These are phyloP conservation scores for Proliferodiscus dingleyae DNA, from an alignment of 2,329 filamentous ascomycete species.

Conservation along the genomic window DNA sequence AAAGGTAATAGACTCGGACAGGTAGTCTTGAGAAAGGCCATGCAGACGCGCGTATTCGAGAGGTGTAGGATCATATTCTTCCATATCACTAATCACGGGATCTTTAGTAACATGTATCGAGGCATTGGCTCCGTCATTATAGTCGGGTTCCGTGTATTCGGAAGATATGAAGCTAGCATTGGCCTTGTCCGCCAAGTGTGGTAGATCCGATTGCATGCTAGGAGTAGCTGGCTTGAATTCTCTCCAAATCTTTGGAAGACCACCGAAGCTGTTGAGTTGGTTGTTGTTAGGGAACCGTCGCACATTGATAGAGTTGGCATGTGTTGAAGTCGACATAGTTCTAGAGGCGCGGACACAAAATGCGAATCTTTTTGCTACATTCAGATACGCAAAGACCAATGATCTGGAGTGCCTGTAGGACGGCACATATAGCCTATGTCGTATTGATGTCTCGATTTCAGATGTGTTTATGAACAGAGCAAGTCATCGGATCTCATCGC, in stretches of 20 bases:
- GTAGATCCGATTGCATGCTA: neutral
- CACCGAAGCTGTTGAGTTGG: neutral
- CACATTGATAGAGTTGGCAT: neutral
- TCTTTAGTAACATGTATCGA: neutral
- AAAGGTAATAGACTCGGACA: constrained; percentile 11
- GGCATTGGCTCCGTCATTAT: neutral
- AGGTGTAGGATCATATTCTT: constrained; percentile 17
- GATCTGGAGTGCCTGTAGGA: no score
- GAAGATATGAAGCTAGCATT: neutral
- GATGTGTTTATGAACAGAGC: no score
- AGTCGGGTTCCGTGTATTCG: neutral
- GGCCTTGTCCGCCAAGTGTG: neutral
- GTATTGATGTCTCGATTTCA: neutral
- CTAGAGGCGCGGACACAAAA: neutral
- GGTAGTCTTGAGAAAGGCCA: constrained; percentile 24
- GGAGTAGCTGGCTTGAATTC: neutral
- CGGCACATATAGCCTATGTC: no score
- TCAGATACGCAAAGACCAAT: neutral
- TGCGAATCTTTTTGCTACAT: neutral
- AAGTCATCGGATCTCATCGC: no score
- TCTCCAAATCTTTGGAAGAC: neutral
- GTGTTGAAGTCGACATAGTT: neutral
- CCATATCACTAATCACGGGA: constrained; percentile 4
- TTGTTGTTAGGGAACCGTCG: neutral
- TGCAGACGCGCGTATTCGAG: constrained; percentile 28